Evolutionary conservation across 177 flowering plant genomes (phyloP), one percentile per base, ranked within the genome.

Genomic region (Vitis hybrid): DNA sequence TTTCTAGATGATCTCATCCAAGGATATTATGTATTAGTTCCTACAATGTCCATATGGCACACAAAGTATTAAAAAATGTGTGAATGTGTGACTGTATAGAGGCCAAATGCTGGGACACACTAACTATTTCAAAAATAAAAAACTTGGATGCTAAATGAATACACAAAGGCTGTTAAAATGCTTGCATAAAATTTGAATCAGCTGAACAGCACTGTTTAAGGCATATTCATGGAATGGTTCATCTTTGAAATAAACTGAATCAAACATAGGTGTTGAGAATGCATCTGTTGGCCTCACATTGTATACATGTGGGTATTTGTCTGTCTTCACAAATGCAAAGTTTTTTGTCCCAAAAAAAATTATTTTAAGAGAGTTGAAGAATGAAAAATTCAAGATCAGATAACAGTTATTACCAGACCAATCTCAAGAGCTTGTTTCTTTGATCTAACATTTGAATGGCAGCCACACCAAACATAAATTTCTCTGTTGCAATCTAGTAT

Each of bases 391-490:
- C 50, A 54, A 68, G 51, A 52, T 47, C 28, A 52, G 56, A 2
- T 55, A 24, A 24, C 28, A 22, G 44, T 55, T 11, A 28, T 71
- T 85, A 91, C 97, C 91, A 60, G 75, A 52, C 90, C 92, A 71
- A 88, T 69, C 64, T 49, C 49, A 31, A 90, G 75, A 49, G 89
- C 91, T 66, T 81, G 72, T 75, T 79, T 76, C 71, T 85, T 86
- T 53, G 85, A 78, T 77, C 60, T 82, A 70, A 84, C 58, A 55
- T 79, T 82, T 71, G 89, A 80, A 28, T 86, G 85, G 62, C 72
- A 70, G 64, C 95, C 97, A 17, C 89, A 71, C 95, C 97, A 92
- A 28, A 92, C 88, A 79, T 78, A 87, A 31, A 92, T 73, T 73
- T 88, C 95, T 18, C 17, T 70, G 52, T 79, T 82, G 85, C 92